These are phyloP conservation scores for Ochromonas danica DNA, from an alignment of 108 stramenopile genomes.

Conservation along the genomic window DNA sequence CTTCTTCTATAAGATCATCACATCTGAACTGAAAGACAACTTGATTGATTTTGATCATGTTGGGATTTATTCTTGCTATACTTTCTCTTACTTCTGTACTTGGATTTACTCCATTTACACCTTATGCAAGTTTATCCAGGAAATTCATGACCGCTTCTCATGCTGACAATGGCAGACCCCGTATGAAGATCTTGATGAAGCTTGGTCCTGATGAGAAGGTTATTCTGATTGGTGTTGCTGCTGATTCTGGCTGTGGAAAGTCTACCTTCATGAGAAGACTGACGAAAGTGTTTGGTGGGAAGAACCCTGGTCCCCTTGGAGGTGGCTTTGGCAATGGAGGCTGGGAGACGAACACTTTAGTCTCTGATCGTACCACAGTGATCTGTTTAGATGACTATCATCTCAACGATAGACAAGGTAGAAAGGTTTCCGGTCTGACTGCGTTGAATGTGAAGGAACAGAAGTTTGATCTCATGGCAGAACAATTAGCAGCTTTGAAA, in stretches of 20 bases:
- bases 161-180: too few relatives aligned
- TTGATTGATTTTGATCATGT: too few relatives aligned
- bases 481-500: slow-evolving; percentile 90
- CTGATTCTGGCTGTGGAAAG: slow-evolving; percentile 96
- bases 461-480: slow-evolving; percentile 96
- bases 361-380: slow-evolving; percentile 90
- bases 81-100: too few relatives aligned
- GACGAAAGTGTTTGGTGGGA: slow-evolving; percentile 91
- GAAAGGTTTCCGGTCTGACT: slow-evolving; percentile 85
- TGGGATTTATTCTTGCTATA: too few relatives aligned
- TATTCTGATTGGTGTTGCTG: slow-evolving; percentile 89
- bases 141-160: too few relatives aligned
- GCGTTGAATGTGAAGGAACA: slow-evolving; percentile 86
- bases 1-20: too few relatives aligned
- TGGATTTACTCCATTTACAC: too few relatives aligned
- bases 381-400: slow-evolving; percentile 98
- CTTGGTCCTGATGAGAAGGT: slow-evolving; percentile 25
- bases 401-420: slow-evolving; percentile 88
- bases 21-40: too few relatives aligned
- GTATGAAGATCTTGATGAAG: background rate
- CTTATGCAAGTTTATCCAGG: too few relatives aligned
- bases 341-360: slow-evolving; percentile 97
- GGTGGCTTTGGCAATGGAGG: slow-evolving; percentile 80
- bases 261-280: slow-evolving; percentile 97
- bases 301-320: slow-evolving; percentile 85